Conservation (phyloP, 257 asterid species). For the Solanum medicagineum region DNA sequence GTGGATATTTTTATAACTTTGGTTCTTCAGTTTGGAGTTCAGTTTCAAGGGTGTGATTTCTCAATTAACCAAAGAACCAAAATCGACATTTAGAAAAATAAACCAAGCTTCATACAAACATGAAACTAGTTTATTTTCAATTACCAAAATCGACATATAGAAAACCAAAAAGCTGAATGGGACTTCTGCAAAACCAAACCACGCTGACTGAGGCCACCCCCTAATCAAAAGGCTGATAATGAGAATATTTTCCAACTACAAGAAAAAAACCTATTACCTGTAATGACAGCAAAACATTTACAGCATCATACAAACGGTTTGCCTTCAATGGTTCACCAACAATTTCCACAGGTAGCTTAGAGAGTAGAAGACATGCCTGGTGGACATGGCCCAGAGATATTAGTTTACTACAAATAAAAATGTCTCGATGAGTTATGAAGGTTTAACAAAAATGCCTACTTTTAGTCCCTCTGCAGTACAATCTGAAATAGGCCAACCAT, state of each 20-base stretch:
- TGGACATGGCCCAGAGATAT: not conserved
- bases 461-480: slow-evolving; percentile 96
- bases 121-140: not conserved
- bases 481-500: slow-evolving; percentile 98
- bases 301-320: slow-evolving; percentile 61
- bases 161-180: not conserved
- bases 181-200: not conserved
- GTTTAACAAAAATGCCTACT: slow-evolving; percentile 20
- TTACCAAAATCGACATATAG: not conserved
- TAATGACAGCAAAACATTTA: slow-evolving; percentile 70
- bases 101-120: not conserved
- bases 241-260: not conserved
- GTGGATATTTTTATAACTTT: not conserved
- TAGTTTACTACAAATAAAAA: not conserved
- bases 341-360: slow-evolving; percentile 50
- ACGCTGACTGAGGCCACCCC: not conserved
- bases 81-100: no score
- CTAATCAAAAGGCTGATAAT: not conserved
- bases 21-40: not conserved
- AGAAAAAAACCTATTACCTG: slow-evolving; percentile 36
- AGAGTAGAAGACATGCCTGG: slow-evolving; percentile 59
- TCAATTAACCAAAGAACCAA: not conserved
- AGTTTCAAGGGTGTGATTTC: not conserved
- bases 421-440: not conserved
- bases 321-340: slow-evolving; percentile 67